Evolutionary conservation across 306 rosid species (phyloP).

Genomic region (Urtica urens): DNA sequence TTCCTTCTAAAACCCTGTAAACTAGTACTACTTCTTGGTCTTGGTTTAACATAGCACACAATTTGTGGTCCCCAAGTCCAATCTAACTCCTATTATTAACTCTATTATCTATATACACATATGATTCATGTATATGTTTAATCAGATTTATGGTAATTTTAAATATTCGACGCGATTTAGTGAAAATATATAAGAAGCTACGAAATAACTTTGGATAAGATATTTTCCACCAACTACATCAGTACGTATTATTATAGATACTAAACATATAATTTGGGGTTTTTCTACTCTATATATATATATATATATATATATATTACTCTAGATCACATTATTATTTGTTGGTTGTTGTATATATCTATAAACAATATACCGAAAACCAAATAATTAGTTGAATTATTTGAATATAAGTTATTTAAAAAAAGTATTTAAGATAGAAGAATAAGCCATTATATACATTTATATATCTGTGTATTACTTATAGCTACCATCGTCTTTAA

Average conservation of each 20-base stretch:
- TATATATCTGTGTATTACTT: too few relatives aligned
- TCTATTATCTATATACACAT: neutral
- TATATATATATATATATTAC: too few relatives aligned
- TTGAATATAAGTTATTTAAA: too few relatives aligned
- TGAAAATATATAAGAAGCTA: neutral
- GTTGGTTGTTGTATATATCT: too few relatives aligned
- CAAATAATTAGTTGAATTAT: too few relatives aligned
- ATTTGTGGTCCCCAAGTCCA: constrained; percentile 8
- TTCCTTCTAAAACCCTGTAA: neutral
- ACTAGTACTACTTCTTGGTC: neutral
- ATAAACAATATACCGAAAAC: too few relatives aligned
- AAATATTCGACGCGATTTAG: neutral
- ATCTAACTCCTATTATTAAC: neutral
- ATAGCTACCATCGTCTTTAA: too few relatives aligned
- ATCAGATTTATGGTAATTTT: neutral
- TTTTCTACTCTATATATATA: too few relatives aligned
- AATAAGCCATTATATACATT: too few relatives aligned
- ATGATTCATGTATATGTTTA: neutral
- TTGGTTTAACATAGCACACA: constrained; percentile 2
- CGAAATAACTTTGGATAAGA: constrained; percentile 8
- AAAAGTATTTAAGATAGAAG: too few relatives aligned
- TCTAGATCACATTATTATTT: too few relatives aligned
- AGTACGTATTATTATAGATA: neutral
- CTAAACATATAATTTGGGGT: too few relatives aligned
- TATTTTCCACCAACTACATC: constrained; percentile 6